A percentile compares a stretch with the other conserved stretches of the same genome.
Evolutionary conservation across 2,329 filamentous ascomycete species (phyloP).

Genomic region (Leptographium wingfieldii): DNA sequence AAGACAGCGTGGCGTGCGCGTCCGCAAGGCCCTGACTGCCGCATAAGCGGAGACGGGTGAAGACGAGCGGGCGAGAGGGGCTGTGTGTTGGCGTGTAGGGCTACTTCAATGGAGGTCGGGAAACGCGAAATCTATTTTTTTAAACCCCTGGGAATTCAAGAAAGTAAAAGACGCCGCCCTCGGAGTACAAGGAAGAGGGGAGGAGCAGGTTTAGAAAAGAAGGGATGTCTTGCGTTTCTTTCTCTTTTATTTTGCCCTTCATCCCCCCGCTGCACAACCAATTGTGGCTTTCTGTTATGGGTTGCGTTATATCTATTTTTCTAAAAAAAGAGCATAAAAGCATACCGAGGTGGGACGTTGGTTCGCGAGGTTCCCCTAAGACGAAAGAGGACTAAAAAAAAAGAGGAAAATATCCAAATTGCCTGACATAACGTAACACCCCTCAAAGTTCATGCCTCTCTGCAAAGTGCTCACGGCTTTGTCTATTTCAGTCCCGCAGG

Average conservation of each 20-base stretch:
- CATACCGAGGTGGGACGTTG: background rate
- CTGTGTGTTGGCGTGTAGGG: conserved; percentile 5
- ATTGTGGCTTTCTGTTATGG: background rate
- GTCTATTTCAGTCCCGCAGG: no score
- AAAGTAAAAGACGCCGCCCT: background rate
- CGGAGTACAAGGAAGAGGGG: background rate
- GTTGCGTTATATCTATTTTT: background rate
- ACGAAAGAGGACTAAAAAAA: background rate
- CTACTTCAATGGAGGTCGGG: background rate
- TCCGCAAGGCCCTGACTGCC: conserved; percentile 52
- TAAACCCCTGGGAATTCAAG: background rate
- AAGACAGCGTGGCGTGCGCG: conserved; percentile 73
- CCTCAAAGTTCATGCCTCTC: no score
- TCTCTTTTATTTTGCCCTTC: background rate
- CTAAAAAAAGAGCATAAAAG: background rate
- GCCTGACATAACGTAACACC: background rate
- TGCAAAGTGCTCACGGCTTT: no score
- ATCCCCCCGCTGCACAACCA: background rate
- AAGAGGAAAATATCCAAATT: background rate
- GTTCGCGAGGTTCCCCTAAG: background rate
- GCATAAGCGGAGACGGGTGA: conserved; percentile 29
- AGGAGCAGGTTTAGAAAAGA: conserved; percentile 5
- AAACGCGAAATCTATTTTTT: conserved; percentile 1
- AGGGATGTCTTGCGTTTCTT: background rate
- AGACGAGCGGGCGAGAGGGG: background rate